Base-by-base conservation (phyloP, 306 rosid species). In the Sicyos edulis region DNA sequence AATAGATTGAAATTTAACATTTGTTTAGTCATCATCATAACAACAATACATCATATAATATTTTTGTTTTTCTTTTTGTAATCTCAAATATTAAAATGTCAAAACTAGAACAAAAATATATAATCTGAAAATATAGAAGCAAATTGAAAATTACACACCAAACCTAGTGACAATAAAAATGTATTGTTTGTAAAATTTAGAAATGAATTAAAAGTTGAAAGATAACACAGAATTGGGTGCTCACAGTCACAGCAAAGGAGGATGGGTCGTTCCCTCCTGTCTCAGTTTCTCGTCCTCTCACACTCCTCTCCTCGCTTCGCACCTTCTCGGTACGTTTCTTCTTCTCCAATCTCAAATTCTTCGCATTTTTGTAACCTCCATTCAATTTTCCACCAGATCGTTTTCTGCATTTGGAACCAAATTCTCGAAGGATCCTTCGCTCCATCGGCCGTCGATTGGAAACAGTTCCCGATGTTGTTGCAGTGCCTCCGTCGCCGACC, bases 201-300 rank as follows among this genome's bases (percentile, higher is more conserved):
- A n/a, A n/a, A n/a, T n/a, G n/a, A n/a, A n/a, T n/a, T n/a, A n/a
- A n/a, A n/a, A 26, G 29, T 26, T 26, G 2, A 26, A 26, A 26
- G 29, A 26, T 26, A 26, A 26, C 29, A 26, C 29, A n/a, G n/a
- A n/a, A n/a, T n/a, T n/a, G n/a, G n/a, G n/a, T n/a, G n/a, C n/a
- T n/a, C n/a, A n/a, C n/a, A n/a, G n/a, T n/a, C n/a, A n/a, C 72
- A 44, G 10, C 5, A 44, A 20, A 12, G 19, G 66, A 72, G 51
- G 73, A 88, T 88, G 93, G 79, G 93, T 74, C 78, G 84, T 61
- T 60, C 85, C 3, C 74, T 78, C 71, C 76, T 87, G 75, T 81
- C 87, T 10, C 82, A 85, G 61, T 78, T 83, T 74, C 76, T 83
- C 75, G 74, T 72, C 53, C 82, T 85, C 73, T 82, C 93, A 29